These are phyloP conservation scores for Mallotus repandus DNA, from an alignment of 441 rosid species.

Conservation along the genomic window DNA sequence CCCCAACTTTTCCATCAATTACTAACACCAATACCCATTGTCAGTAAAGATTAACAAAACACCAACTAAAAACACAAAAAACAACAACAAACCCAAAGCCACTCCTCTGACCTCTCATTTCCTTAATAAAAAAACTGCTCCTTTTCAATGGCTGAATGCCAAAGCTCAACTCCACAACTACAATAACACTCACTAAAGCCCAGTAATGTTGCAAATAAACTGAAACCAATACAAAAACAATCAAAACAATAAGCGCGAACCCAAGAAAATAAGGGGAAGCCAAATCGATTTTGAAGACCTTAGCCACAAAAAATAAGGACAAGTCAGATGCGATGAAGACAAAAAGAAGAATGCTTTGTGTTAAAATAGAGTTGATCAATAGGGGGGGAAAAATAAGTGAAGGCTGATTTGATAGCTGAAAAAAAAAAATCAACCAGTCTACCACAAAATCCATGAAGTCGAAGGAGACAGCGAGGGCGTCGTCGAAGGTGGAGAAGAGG, in stretches of 20 bases:
- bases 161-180: constrained; percentile 67
- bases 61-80: constrained; percentile 28
- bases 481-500: no score
- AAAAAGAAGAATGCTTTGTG: constrained; percentile 29
- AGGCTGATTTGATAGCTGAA: constrained; percentile 53
- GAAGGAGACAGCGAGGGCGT: no score
- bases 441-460: constrained; percentile 68
- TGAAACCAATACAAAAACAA: constrained; percentile 24
- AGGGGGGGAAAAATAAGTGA: constrained; percentile 52
- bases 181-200: constrained; percentile 50
- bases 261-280: constrained; percentile 37
- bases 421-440: constrained; percentile 50
- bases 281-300: constrained; percentile 24
- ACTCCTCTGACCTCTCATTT: constrained; percentile 36
- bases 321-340: constrained; percentile 31
- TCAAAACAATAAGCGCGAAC: constrained; percentile 13
- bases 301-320: constrained; percentile 23
- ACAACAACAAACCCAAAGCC: constrained; percentile 37
- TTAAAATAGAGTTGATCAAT: constrained; percentile 30
- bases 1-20: constrained; percentile 43
- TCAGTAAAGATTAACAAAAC: constrained; percentile 29
- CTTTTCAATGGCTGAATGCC: constrained; percentile 61
- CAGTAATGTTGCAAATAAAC: constrained; percentile 44
- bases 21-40: constrained; percentile 12
- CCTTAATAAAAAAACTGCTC: constrained; percentile 46